Percentiles rank a stretch among this genome's conserved stretches.
phyloP scores from a whole-genome alignment of 129 eudicot species.

The Solidago caesia region DNA sequence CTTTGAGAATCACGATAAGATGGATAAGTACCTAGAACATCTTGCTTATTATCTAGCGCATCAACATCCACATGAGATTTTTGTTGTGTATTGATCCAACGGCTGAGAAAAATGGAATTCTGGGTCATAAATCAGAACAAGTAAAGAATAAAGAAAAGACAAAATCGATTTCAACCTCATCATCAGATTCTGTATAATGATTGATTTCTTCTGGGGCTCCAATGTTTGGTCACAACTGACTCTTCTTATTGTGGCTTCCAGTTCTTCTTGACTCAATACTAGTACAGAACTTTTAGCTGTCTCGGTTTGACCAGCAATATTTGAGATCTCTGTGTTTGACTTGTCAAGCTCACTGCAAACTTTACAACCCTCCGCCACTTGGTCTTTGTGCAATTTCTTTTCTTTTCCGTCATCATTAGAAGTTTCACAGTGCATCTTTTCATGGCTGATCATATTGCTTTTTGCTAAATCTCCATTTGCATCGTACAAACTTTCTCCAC shows the following conservation, averaged over 20 bases:
- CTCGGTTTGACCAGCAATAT: slow-evolving; percentile 31
- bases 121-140: slow-evolving; percentile 12
- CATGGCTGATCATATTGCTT: slow-evolving; percentile 8
- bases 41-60: slow-evolving; percentile 36
- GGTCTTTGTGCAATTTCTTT: slow-evolving; percentile 29
- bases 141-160: slow-evolving; percentile 1
- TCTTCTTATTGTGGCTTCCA: slow-evolving; percentile 73
- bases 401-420: slow-evolving; percentile 18
- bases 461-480: slow-evolving; percentile 8
- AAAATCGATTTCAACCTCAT: slow-evolving; percentile 49
- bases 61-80: slow-evolving; percentile 37
- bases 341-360: slow-evolving; percentile 36
- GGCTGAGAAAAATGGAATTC: slow-evolving; percentile 44
- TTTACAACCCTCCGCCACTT: slow-evolving; percentile 23
- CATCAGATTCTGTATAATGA: slow-evolving; percentile 63
- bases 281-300: slow-evolving; percentile 28
- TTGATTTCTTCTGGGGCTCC: slow-evolving; percentile 56
- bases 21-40: slow-evolving; percentile 58
- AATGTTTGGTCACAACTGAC: slow-evolving; percentile 60
- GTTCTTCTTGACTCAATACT: slow-evolving; percentile 59
- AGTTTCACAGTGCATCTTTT: slow-evolving; percentile 22
- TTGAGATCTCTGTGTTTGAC: slow-evolving; percentile 29
- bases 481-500: slow-evolving; percentile 4
- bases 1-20: slow-evolving; percentile 63
- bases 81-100: slow-evolving; percentile 61